These are phyloP conservation scores for Lentinula raphanica DNA, from an alignment of 768 basidiomycete species.

Conservation along the genomic window DNA sequence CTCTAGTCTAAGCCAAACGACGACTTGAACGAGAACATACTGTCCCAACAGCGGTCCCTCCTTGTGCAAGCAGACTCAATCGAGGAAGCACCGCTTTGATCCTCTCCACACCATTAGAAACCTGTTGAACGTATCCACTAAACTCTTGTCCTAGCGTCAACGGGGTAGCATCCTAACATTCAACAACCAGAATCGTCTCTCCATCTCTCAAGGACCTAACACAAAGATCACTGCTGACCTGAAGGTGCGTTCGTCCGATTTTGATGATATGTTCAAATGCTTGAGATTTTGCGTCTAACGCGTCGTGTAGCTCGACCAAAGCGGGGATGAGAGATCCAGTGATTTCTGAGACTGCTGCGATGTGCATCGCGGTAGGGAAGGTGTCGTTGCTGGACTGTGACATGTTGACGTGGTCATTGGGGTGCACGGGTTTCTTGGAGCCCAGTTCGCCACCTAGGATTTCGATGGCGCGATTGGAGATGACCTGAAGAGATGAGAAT, in stretches of 20 bases:
- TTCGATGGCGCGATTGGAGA: slow-evolving; percentile 98
- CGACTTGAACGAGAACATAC: slow-evolving; percentile 31
- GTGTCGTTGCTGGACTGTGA: slow-evolving; percentile 98
- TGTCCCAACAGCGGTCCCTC: slow-evolving; percentile 97
- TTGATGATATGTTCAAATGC: slow-evolving; percentile 92
- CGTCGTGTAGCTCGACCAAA: slow-evolving; percentile 75
- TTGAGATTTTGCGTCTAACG: slow-evolving; percentile 75
- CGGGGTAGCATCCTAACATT: slow-evolving; percentile 85
- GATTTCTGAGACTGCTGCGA: slow-evolving; percentile 91
- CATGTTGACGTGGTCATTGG: slow-evolving; percentile 99
- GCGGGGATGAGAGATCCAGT: slow-evolving; percentile 77
- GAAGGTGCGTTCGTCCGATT: slow-evolving; percentile 95
- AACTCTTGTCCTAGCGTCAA: slow-evolving; percentile 99
- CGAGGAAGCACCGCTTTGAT: slow-evolving; percentile 79
- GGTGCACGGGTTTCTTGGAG: slow-evolving; percentile 95
- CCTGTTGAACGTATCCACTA: slow-evolving; percentile 94
- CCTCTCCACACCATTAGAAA: slow-evolving; percentile 85
- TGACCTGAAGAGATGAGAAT: slow-evolving; percentile 52
- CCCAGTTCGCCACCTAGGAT: slow-evolving; percentile 92
- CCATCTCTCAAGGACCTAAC: too few species aligned
- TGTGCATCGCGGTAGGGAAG: slow-evolving; percentile 99
- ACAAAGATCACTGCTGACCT: slow-evolving; percentile 34
- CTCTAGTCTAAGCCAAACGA: neutral
- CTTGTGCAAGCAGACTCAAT: slow-evolving; percentile 87
- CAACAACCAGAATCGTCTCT: too few species aligned